Conservation (phyloP, 73 alveolate genomes). For the Tetrahymena elliotti region DNA sequence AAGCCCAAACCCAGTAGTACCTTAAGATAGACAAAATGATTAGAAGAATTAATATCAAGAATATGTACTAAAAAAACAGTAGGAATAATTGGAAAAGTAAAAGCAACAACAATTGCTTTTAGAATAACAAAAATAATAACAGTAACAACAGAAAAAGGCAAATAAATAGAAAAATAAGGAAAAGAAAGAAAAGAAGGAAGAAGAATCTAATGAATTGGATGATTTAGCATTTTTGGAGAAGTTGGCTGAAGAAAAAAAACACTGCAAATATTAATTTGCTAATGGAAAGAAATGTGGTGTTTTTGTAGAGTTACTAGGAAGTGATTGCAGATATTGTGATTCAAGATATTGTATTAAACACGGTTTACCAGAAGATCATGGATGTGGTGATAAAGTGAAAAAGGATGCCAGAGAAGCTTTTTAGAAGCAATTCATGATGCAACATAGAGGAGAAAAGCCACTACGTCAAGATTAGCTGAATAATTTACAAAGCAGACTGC, state of each 20-base stretch:
- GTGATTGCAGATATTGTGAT: conserved; percentile 33
- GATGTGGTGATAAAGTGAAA: conserved; percentile 52
- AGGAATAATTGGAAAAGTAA: neutral
- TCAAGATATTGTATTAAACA: conserved; percentile 36
- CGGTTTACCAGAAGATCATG: conserved; percentile 53
- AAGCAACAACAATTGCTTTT: neutral
- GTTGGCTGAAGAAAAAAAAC: neutral
- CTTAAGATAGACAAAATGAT: neutral
- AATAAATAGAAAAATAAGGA: neutral
- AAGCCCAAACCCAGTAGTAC: neutral
- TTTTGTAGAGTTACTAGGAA: neutral
- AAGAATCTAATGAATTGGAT: neutral
- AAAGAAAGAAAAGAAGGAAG: neutral
- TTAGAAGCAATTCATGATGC: neutral
- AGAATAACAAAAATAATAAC: neutral
- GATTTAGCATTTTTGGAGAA: conserved; percentile 20
- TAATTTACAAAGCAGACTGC: neutral
- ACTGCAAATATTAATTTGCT: neutral
- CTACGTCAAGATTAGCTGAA: neutral
- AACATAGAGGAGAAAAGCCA: neutral
- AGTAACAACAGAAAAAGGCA: neutral
- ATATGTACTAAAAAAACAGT: neutral
- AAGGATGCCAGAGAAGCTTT: conserved; percentile 2
- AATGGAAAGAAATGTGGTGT: conserved; percentile 3
- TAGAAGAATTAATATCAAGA: neutral